Evolutionary conservation across 177 flowering plant genomes (phyloP).

Genomic region (Vitis hybrid): DNA sequence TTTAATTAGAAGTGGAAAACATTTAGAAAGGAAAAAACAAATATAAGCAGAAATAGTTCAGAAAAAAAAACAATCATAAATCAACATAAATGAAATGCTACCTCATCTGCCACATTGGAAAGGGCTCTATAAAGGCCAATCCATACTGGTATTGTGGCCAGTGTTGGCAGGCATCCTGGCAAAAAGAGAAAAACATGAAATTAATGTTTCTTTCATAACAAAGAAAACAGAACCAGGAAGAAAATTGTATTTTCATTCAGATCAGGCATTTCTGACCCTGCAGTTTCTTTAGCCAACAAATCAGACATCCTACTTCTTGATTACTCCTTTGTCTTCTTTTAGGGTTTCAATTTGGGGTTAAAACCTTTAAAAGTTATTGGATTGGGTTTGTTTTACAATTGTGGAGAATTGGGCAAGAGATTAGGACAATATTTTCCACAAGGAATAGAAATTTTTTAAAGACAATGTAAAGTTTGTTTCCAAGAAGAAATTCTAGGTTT

Average conservation of each 20-base stretch:
- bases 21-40: background rate
- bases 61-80: background rate
- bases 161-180: slow-evolving; percentile 94
- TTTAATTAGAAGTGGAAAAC: slow-evolving; percentile 6
- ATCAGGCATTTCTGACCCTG: too few relatives aligned
- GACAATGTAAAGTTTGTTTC: too few relatives aligned
- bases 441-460: too few relatives aligned
- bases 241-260: background rate
- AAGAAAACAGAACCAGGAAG: background rate
- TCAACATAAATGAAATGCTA: slow-evolving; percentile 22
- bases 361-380: too few relatives aligned
- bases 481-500: too few relatives aligned
- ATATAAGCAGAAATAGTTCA: background rate
- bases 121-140: slow-evolving; percentile 97
- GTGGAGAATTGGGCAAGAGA: too few relatives aligned
- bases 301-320: too few relatives aligned
- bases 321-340: too few relatives aligned
- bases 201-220: background rate
- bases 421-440: too few relatives aligned
- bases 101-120: slow-evolving; percentile 99
- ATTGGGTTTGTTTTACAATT: too few relatives aligned
- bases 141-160: slow-evolving; percentile 98
- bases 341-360: too few relatives aligned
- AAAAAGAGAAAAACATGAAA: slow-evolving; percentile 3
- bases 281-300: too few relatives aligned